Evolutionary conservation across 768 basidiomycete genomes (phyloP), one percentile per base, ranked within the genome.

Genomic region (Grammothele lineata): DNA sequence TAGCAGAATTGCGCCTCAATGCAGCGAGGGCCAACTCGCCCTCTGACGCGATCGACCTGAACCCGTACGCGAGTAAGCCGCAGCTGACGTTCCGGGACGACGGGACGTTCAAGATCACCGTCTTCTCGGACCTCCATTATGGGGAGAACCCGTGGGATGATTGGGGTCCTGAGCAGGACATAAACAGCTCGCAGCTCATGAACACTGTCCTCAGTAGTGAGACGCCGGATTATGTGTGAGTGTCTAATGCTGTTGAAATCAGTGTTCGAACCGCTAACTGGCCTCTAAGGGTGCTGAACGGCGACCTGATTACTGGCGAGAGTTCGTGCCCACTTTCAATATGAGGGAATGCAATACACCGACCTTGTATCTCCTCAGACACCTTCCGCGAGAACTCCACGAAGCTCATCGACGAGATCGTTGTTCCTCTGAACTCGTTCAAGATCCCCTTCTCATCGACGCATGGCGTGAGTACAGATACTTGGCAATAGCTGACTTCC

Each of bases 81-180:
- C 75, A 76, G 11, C 51, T 87, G 14, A 72, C 70, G 2, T 88
- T 87, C 62, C 67, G 69, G 7, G 24, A 60, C 0, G 75, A 84
- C 58, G 81, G 79, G 2, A 77, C 77, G 1, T 85, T 89, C 72
- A 87, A 85, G 63, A 55, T 89, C 37, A 83, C 79, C 12, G 71
- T 87, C 5, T 86, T 88, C 61, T 85, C 83, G 6, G 87, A 89
- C 55, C 62, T 87, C 24, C 86, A 88, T 58, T 87, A 74, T 50
- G 86, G 87, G 22, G 86, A 88, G 63, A 82, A 85, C 54, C 82
- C 84, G 7, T 83, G 80, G 78, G 80, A 81, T 43, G 61, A 50
- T 7, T 83, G 81, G 78, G 85, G 86, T 0, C 79, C 80, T 17
- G 66, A 73, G 53, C 83, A 88, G 55, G 87, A 89, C 50, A 61